Base-by-base conservation (phyloP, 176 grass and related monocot genomes). In the Eleusine indica region DNA sequence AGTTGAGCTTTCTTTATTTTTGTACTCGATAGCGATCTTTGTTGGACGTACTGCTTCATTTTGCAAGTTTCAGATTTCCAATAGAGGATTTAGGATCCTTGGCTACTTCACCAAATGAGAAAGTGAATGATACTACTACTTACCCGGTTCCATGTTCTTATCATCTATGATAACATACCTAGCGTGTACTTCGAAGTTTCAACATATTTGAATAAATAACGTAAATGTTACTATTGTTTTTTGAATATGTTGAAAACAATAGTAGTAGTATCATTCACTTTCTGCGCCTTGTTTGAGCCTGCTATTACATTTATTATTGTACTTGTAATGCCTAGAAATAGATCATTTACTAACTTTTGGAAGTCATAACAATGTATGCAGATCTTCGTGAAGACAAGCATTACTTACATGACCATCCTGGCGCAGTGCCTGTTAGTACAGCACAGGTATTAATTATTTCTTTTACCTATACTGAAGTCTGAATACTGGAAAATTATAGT, bases 361-460 rank as follows among this genome's bases (percentile, higher is more conserved):
- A 5, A 67, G 76, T 18, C 47, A 69, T 77, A 66, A 57, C 83
- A 14, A 76, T 80, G 43, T 84, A 68, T 61, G 63, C 58, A 97
- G 94, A 97, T 94, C 90, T 97, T 63, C 94, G 94, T 71, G 94
- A 97, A 90, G 92, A 97, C 71, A 97, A 92, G 67, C 86, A 97
- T 44, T 97, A 97, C 84, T 84, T 97, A 74, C 80, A 88, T 80
- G 94, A 94, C 70, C 94, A 97, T 79, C 92, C 94, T 63, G 90
- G 92, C 9, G 72, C 92, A 53, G 39, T 92, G 79, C 86, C 94
- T 89, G 90, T 97, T 82, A 92, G 88, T 89, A 91, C 92, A 87
- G 88, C 92, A 83, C 94, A 94, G 90, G 94, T 94, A 78, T 70
- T 30, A 64, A 30, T 14, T 37, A 67, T 87, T 51, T 60, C 60